A percentile compares a stretch with the other conserved stretches of the same genome.
Evolutionary conservation across 2,329 filamentous ascomycete species (phyloP).

Genomic region (Sordariomycetes sp.): DNA sequence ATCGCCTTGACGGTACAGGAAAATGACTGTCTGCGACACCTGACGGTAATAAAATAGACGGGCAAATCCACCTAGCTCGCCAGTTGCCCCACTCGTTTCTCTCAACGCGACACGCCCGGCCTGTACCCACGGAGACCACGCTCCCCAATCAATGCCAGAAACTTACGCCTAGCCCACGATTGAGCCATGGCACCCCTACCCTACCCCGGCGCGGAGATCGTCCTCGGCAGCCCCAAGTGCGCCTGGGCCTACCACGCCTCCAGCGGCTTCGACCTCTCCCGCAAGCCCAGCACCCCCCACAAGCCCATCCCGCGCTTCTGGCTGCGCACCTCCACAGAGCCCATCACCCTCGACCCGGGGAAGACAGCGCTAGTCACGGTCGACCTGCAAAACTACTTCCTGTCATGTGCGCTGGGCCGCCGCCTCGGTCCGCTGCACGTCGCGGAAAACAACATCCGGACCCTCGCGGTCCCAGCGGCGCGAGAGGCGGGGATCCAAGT

Average conservation of each 20-base stretch:
- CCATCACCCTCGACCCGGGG: constrained; percentile 22
- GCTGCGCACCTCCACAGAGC: constrained; percentile 12
- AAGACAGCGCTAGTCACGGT: constrained; percentile 33
- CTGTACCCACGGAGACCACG: not conserved
- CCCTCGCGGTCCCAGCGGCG: constrained; percentile 6
- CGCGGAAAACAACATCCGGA: constrained; percentile 4
- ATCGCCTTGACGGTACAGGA: no score
- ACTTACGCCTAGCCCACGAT: not conserved
- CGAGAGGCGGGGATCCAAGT: constrained; percentile 14
- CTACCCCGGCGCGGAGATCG: not conserved
- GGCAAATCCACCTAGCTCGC: no score
- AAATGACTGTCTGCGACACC: no score
- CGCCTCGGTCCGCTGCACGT: constrained; percentile 6
- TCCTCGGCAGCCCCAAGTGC: constrained; percentile 4
- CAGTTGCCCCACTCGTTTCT: no score
- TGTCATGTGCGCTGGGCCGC: constrained; percentile 13
- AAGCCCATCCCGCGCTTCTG: constrained; percentile 7
- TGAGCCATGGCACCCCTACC: not conserved
- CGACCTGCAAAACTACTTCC: constrained; percentile 40
- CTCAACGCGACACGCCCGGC: not conserved
- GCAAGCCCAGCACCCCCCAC: constrained; percentile 3
- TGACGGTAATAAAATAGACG: no score
- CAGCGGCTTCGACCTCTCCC: constrained; percentile 13
- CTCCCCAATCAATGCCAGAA: not conserved
- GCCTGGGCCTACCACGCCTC: constrained; percentile 6